Conservation (phyloP, 2,329 filamentous ascomycete genomes). For the Alternaria longipes region DNA sequence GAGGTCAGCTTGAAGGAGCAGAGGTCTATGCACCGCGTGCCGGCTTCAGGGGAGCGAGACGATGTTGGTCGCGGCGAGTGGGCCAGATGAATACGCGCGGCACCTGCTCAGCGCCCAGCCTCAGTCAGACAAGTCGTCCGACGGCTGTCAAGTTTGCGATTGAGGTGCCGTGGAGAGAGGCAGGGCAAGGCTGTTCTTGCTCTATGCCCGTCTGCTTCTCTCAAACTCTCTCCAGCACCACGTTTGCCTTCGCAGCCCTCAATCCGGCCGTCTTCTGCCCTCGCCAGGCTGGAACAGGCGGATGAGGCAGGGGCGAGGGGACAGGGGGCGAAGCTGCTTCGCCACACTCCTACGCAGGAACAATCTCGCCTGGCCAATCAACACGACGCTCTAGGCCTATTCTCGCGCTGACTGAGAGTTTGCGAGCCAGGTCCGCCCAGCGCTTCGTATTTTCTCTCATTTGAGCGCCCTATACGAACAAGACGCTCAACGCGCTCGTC, state of each 20-base stretch:
- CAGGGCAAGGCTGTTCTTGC: not conserved
- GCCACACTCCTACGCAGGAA: slow-evolving; percentile 36
- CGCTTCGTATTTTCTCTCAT: slow-evolving; percentile 10
- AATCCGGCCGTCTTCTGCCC: slow-evolving; percentile 19
- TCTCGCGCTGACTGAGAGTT: slow-evolving; percentile 17
- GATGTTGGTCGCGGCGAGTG: slow-evolving; percentile 36
- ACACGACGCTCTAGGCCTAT: slow-evolving; percentile 7
- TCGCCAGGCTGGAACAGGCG: slow-evolving; percentile 15
- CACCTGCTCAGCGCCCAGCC: slow-evolving; percentile 28
- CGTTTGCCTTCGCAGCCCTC: slow-evolving; percentile 16
- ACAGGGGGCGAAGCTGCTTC: slow-evolving; percentile 21
- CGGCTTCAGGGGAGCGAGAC: slow-evolving; percentile 44
- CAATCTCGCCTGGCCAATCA: slow-evolving; percentile 28
- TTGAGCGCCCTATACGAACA: not conserved
- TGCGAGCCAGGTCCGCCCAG: slow-evolving; percentile 16
- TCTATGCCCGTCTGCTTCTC: not conserved
- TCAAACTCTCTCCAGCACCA: slow-evolving; percentile 8
- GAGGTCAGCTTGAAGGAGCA: slow-evolving; percentile 31
- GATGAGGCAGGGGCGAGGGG: slow-evolving; percentile 27
- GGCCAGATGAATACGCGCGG: slow-evolving; percentile 37
- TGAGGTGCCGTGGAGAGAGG: not conserved
- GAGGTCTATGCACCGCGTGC: slow-evolving; percentile 31
- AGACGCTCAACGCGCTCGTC: not conserved
- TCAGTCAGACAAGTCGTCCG: slow-evolving; percentile 13
- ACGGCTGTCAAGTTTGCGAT: slow-evolving; percentile 15